phyloP scores from a whole-genome alignment of 2,329 filamentous ascomycete genomes.

The Tolypocladium endophyticum region DNA sequence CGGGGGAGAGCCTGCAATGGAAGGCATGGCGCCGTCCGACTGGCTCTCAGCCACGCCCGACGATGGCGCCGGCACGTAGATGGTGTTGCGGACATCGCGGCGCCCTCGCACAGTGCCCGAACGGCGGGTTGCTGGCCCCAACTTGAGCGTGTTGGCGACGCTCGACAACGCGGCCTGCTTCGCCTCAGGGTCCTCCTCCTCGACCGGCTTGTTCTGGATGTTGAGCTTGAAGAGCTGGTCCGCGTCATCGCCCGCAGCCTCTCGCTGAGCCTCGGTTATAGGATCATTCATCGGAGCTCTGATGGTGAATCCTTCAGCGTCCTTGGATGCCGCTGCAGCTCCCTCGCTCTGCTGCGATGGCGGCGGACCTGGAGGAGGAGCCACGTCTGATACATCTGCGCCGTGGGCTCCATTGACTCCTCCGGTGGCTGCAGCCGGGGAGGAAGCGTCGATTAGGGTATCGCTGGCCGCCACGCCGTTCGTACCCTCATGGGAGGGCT shows the following conservation, averaged over 20 bases:
- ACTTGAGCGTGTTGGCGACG: conserved; percentile 62
- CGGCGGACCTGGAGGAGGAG: conserved; percentile 41
- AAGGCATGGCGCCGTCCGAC: conserved; percentile 12
- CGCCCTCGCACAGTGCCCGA: conserved; percentile 74
- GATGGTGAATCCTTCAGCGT: conserved; percentile 69
- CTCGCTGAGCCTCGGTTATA: conserved; percentile 63
- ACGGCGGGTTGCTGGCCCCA: conserved; percentile 55
- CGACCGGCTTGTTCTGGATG: conserved; percentile 68
- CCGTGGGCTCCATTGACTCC: conserved; percentile 37
- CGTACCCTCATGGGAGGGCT: conserved; percentile 28
- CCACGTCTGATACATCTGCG: conserved; percentile 38
- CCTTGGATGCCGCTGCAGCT: conserved; percentile 34
- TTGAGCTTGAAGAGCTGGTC: conserved; percentile 69
- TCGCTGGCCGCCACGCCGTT: conserved; percentile 30
- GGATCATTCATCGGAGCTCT: conserved; percentile 52
- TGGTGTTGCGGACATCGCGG: conserved; percentile 83
- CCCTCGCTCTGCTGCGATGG: conserved; percentile 31
- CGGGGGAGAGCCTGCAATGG: conserved; percentile 6
- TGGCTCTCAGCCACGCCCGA: conserved; percentile 22
- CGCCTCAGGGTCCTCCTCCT: conserved; percentile 65
- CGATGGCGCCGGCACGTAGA: conserved; percentile 54
- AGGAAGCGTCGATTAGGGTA: conserved; percentile 17
- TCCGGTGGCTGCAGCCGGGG: conserved; percentile 15
- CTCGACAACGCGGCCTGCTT: conserved; percentile 64
- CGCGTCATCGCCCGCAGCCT: conserved; percentile 43